These are phyloP conservation scores for Triticum monococcum DNA, from an alignment of 176 grass and related monocot genomes.

Conservation along the genomic window DNA sequence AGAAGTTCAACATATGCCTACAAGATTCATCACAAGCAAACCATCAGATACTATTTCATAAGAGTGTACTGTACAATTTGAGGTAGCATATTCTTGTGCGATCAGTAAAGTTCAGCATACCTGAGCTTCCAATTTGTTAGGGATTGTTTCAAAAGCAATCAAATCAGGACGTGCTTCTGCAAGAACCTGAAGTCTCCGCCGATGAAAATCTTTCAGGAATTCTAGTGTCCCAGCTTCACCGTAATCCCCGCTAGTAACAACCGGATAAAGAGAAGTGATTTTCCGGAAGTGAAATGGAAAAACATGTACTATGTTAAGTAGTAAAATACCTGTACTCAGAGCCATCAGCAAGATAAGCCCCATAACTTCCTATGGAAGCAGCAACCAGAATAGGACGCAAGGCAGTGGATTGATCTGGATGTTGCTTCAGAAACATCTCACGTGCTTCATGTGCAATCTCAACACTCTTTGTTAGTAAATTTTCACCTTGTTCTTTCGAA, in stretches of 20 bases:
- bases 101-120: constrained; percentile 24
- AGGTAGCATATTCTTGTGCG: background rate
- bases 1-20: constrained; percentile 95
- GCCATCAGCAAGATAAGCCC: constrained; percentile 96
- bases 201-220: constrained; percentile 88
- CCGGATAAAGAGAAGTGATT: constrained; percentile 15
- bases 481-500: constrained; percentile 66
- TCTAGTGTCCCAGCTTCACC: constrained; percentile 62
- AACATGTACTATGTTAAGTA: background rate
- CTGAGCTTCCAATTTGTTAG: constrained; percentile 97
- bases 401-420: constrained; percentile 25
- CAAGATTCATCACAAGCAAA: constrained; percentile 4
- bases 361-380: constrained; percentile 94
- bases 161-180: constrained; percentile 78
- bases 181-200: constrained; percentile 72
- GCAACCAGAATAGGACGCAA: constrained; percentile 66
- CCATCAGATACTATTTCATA: constrained; percentile 15
- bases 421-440: constrained; percentile 57
- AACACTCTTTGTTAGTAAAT: constrained; percentile 69
- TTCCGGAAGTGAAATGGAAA: background rate
- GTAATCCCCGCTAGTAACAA: constrained; percentile 72
- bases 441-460: constrained; percentile 80
- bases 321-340: constrained; percentile 87
- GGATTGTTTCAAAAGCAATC: constrained; percentile 95
- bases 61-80: constrained; percentile 1